Evolutionary conservation across 495 filamentous ascomycete genomes (phyloP).

Genomic region (Penicillium subrubescens): DNA sequence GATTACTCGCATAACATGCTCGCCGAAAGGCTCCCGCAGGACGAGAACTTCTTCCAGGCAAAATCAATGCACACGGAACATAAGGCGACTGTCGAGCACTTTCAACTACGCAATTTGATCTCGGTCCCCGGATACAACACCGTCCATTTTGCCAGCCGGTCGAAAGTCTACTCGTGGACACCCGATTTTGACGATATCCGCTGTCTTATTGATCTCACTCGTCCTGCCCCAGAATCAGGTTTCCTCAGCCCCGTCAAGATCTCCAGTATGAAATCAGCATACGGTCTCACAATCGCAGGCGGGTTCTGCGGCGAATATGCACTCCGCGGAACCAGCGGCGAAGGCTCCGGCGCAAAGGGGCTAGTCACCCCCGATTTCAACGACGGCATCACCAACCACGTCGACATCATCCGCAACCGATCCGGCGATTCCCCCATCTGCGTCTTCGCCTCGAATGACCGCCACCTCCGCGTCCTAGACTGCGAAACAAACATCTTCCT

Average conservation of each 20-base stretch:
- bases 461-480: constrained; percentile 73
- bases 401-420: constrained; percentile 68
- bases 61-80: constrained; percentile 68
- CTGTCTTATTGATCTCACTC: constrained; percentile 64
- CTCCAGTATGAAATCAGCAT: constrained; percentile 68
- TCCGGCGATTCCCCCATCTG: constrained; percentile 62
- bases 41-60: constrained; percentile 64
- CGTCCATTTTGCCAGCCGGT: constrained; percentile 71
- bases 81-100: constrained; percentile 72
- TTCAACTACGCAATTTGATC: constrained; percentile 86
- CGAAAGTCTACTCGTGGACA: constrained; percentile 53
- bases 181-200: constrained; percentile 42
- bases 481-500: constrained; percentile 67
- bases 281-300: constrained; percentile 74
- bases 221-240: constrained; percentile 42
- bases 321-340: constrained; percentile 56
- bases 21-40: constrained; percentile 30
- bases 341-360: constrained; percentile 67
- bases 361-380: constrained; percentile 34
- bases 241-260: constrained; percentile 54
- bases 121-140: constrained; percentile 72
- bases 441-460: constrained; percentile 85
- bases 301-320: constrained; percentile 83
- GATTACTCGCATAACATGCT: constrained; percentile 31
- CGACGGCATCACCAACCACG: constrained; percentile 86